These are phyloP conservation scores for Agaricus blazei DNA, from an alignment of 768 basidiomycete genomes.

Conservation along the genomic window DNA sequence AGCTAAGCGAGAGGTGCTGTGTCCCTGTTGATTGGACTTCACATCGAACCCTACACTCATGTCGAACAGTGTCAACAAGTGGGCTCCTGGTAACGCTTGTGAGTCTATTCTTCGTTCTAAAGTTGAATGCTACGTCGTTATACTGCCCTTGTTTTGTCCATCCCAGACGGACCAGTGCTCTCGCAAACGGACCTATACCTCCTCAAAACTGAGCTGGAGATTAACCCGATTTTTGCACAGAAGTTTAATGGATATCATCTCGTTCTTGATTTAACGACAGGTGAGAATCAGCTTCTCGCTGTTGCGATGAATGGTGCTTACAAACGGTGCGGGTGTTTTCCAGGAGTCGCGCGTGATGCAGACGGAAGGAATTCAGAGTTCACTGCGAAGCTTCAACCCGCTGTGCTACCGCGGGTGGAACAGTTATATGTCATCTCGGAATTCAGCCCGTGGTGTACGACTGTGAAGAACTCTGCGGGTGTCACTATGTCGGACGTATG, in stretches of 20 bases:
- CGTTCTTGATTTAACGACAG: slow-evolving; percentile 66
- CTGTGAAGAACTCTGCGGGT: slow-evolving; percentile 63
- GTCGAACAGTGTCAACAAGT: slow-evolving; percentile 25
- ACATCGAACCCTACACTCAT: too few relatives aligned
- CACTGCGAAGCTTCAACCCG: slow-evolving; percentile 23
- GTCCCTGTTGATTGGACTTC: too few relatives aligned
- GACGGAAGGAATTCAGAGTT: slow-evolving; percentile 56
- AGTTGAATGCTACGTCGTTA: neutral
- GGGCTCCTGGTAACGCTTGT: slow-evolving; percentile 41
- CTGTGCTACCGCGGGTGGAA: slow-evolving; percentile 13
- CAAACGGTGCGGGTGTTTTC: neutral
- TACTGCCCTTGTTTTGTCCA: neutral
- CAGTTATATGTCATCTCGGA: slow-evolving; percentile 41
- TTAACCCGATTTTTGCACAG: slow-evolving; percentile 69
- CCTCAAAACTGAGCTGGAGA: slow-evolving; percentile 59
- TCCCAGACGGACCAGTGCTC: slow-evolving; percentile 71
- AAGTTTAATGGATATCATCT: slow-evolving; percentile 49
- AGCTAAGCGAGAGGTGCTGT: too few relatives aligned
- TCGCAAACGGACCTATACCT: slow-evolving; percentile 80
- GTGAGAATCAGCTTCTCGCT: slow-evolving; percentile 27
- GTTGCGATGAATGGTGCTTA: neutral
- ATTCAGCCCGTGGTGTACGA: slow-evolving; percentile 71
- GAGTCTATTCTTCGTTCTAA: slow-evolving; percentile 13
- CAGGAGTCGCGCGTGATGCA: slow-evolving; percentile 55
- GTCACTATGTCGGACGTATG: slow-evolving; percentile 73